These are phyloP conservation scores for Venturia carpophila DNA, from an alignment of 2,329 filamentous ascomycete genomes.

Conservation along the genomic window DNA sequence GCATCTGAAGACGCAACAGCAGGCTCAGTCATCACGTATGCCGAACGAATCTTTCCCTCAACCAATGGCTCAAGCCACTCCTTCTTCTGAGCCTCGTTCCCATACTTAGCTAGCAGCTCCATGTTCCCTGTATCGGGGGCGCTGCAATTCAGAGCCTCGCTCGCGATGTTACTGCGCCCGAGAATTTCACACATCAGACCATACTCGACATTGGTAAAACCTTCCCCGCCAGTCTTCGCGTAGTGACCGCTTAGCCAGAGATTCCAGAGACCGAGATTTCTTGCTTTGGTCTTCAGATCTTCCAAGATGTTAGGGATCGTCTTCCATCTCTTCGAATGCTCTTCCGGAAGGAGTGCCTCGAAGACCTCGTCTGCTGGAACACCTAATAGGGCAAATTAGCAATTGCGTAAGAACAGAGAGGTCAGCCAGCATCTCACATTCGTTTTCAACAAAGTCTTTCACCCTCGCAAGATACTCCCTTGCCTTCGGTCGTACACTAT, in stretches of 20 bases:
- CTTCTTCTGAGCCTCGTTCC: constrained; percentile 74
- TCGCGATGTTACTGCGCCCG: constrained; percentile 71
- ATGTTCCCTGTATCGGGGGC: constrained; percentile 71
- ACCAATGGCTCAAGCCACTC: constrained; percentile 75
- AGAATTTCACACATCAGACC: constrained; percentile 95
- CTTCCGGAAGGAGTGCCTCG: constrained; percentile 65
- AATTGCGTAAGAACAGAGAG: background rate
- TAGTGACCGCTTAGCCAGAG: constrained; percentile 96
- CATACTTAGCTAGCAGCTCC: constrained; percentile 75
- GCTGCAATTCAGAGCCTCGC: constrained; percentile 72
- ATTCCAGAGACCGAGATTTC: constrained; percentile 86
- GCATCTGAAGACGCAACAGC: constrained; percentile 84
- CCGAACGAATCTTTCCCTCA: constrained; percentile 76
- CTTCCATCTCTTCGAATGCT: constrained; percentile 61
- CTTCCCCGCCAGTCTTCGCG: constrained; percentile 87
- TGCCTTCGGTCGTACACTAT: constrained; percentile 9
- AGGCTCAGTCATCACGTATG: constrained; percentile 91
- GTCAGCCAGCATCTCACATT: constrained; percentile 43
- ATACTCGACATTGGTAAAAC: constrained; percentile 93
- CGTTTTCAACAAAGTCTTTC: constrained; percentile 93
- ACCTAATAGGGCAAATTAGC: constrained; percentile 21
- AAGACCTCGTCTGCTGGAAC: constrained; percentile 68
- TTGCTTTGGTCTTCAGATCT: constrained; percentile 77
- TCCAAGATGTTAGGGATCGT: constrained; percentile 74
- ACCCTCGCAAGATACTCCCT: constrained; percentile 43